Conservation (phyloP, 768 basidiomycete species). For the Suillus tomentosus region DNA sequence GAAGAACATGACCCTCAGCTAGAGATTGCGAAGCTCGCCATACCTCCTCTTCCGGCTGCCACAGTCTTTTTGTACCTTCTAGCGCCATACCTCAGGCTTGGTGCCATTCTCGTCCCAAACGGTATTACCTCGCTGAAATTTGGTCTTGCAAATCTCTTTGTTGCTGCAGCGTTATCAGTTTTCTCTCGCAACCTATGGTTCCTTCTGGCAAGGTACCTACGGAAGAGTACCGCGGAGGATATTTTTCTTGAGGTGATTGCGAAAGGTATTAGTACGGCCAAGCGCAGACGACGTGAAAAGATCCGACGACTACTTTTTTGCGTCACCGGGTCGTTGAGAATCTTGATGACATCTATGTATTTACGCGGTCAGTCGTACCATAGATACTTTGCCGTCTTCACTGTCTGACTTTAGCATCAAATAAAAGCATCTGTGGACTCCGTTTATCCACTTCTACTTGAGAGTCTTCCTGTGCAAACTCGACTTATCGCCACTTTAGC, state of each 20-base stretch:
- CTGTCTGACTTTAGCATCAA: conserved; percentile 16
- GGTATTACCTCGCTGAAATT: conserved; percentile 49
- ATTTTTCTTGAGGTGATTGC: conserved; percentile 64
- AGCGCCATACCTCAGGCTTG: conserved; percentile 68
- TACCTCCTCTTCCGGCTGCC: conserved; percentile 56
- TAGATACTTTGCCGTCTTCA: conserved; percentile 3
- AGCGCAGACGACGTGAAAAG: conserved; percentile 45
- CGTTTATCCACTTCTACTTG: conserved; percentile 50
- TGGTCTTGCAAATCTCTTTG: conserved; percentile 49
- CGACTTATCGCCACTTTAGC: conserved; percentile 43
- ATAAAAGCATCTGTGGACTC: conserved; percentile 55
- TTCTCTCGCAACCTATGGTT: conserved; percentile 74
- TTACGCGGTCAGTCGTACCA: conserved; percentile 55
- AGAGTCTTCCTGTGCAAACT: conserved; percentile 34
- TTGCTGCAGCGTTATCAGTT: conserved; percentile 58
- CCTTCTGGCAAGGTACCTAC: conserved; percentile 72
- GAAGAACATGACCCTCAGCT: conserved; percentile 23
- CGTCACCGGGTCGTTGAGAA: conserved; percentile 45
- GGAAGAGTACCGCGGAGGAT: conserved; percentile 65
- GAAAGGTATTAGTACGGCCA: conserved; percentile 46
- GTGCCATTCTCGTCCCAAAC: conserved; percentile 63
- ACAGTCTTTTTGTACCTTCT: conserved; percentile 70
- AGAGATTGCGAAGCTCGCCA: conserved; percentile 12
- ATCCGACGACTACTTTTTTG: conserved; percentile 48
- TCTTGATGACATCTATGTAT: conserved; percentile 62